Percentiles rank a stretch among this genome's conserved stretches.
These are phyloP conservation scores for Cladosporium halotolerans DNA, from an alignment of 2,329 filamentous ascomycete species.

Conservation along the genomic window DNA sequence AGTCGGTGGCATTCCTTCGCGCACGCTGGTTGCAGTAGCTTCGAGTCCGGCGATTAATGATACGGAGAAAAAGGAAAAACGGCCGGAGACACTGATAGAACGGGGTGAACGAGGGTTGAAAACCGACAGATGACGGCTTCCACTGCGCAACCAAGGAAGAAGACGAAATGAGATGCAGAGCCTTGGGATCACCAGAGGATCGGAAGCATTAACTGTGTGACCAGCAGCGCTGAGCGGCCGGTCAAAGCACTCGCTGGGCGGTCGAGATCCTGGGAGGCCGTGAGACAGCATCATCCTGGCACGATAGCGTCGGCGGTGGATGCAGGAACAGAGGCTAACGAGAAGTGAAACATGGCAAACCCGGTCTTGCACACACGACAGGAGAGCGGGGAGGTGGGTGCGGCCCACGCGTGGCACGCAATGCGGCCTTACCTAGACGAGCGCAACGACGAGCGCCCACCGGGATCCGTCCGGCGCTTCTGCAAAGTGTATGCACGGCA, in stretches of 20 bases:
- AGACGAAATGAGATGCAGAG: slow-evolving; percentile 3
- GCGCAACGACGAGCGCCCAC: not conserved
- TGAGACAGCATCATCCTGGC: slow-evolving; percentile 11
- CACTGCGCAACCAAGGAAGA: not conserved
- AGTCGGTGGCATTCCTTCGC: slow-evolving; percentile 7
- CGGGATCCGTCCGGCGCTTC: slow-evolving; percentile 10
- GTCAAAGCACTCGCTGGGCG: slow-evolving; percentile 1
- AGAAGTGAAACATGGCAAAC: slow-evolving; percentile 9
- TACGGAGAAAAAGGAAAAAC: not conserved
- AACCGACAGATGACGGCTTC: slow-evolving; percentile 1
- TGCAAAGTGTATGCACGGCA: not conserved
- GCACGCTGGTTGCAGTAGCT: slow-evolving; percentile 9
- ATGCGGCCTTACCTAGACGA: not conserved
- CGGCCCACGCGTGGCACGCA: slow-evolving; percentile 10
- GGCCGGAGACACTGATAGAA: not conserved
- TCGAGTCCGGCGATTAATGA: not conserved
- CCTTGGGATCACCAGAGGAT: slow-evolving; percentile 2
- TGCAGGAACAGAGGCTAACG: slow-evolving; percentile 10
- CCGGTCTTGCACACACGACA: slow-evolving; percentile 6
- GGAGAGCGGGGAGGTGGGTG: slow-evolving; percentile 4
- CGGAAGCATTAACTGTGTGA: slow-evolving; percentile 8
- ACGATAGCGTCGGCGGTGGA: slow-evolving; percentile 10
- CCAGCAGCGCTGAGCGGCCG: slow-evolving; percentile 3
- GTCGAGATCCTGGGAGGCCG: slow-evolving; percentile 7
- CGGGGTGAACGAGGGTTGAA: not conserved